These are phyloP conservation scores for Fusarium verticillioides DNA, from an alignment of 2,329 filamentous ascomycete species.

Conservation along the genomic window DNA sequence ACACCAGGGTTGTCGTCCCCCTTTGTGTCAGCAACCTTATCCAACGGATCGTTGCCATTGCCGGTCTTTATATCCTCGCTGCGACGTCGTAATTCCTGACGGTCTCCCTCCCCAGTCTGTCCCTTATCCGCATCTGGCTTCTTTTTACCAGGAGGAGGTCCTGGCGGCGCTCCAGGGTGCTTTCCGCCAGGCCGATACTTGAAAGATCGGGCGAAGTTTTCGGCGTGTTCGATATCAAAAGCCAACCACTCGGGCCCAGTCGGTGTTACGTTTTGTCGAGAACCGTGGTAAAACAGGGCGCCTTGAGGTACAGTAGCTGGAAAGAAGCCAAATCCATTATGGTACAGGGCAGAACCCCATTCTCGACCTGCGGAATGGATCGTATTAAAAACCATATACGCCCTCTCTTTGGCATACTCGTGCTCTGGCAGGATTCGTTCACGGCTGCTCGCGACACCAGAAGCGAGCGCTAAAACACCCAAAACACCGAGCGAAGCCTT, in stretches of 20 bases:
- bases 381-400: slow-evolving; percentile 76
- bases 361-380: slow-evolving; percentile 78
- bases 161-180: background rate
- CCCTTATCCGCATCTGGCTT: background rate
- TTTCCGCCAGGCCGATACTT: background rate
- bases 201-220: slow-evolving; percentile 65
- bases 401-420: slow-evolving; percentile 60
- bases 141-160: background rate
- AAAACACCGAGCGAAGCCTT: slow-evolving; percentile 19
- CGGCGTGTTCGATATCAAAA: slow-evolving; percentile 80
- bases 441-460: slow-evolving; percentile 4
- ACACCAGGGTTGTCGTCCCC: slow-evolving; percentile 10
- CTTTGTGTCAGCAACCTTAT: slow-evolving; percentile 1
- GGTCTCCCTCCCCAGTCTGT: background rate
- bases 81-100: slow-evolving; percentile 21
- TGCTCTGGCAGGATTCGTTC: slow-evolving; percentile 50
- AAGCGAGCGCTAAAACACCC: slow-evolving; percentile 19
- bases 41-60: background rate
- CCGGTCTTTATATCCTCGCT: background rate
- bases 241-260: slow-evolving; percentile 75
- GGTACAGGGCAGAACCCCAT: slow-evolving; percentile 77
- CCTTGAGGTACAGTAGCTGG: slow-evolving; percentile 72
- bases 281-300: slow-evolving; percentile 76
- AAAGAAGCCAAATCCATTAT: slow-evolving; percentile 81
- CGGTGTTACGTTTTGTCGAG: slow-evolving; percentile 56